Percentiles rank a stretch among this genome's conserved stretches.
phyloP scores from a whole-genome alignment of 306 rosid species.

The Quercus dentata region DNA sequence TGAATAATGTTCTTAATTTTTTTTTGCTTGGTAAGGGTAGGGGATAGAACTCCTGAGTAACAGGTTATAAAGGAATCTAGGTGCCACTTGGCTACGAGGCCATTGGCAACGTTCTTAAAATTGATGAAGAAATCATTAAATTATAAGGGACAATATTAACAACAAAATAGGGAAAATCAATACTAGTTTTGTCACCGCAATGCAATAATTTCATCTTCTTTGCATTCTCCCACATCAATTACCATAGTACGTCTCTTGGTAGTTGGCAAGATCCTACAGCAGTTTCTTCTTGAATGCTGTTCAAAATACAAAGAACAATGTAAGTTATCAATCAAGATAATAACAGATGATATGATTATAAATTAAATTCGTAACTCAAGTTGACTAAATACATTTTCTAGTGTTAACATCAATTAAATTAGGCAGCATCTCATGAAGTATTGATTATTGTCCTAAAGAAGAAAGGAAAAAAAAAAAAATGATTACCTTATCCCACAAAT shows the following conservation, averaged over 20 bases:
- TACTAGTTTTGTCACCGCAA: constrained; percentile 6
- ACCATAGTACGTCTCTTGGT: constrained; percentile 37
- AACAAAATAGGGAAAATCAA: not conserved
- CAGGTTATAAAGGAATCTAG: too few relatives aligned
- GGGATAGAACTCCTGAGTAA: too few relatives aligned
- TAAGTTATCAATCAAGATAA: not conserved
- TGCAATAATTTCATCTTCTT: constrained; percentile 47
- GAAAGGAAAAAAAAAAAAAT: too few relatives aligned
- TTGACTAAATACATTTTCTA: too few relatives aligned
- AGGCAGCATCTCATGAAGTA: too few relatives aligned
- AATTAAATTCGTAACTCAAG: too few relatives aligned
- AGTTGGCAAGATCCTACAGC: constrained; percentile 45
- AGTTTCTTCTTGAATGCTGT: constrained; percentile 74
- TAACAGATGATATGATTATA: not conserved
- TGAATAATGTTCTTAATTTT: too few relatives aligned
- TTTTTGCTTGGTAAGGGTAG: too few relatives aligned
- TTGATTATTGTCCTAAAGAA: too few relatives aligned
- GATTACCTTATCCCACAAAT: constrained; percentile 67
- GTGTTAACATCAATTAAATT: too few relatives aligned
- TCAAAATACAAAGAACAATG: not conserved
- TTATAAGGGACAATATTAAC: not conserved
- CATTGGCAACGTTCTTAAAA: too few relatives aligned
- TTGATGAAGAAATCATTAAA: not conserved
- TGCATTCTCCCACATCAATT: constrained; percentile 61
- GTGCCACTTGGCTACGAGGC: too few relatives aligned